phyloP scores from a whole-genome alignment of 331 rosid species.

The Pyrus hybrid region DNA sequence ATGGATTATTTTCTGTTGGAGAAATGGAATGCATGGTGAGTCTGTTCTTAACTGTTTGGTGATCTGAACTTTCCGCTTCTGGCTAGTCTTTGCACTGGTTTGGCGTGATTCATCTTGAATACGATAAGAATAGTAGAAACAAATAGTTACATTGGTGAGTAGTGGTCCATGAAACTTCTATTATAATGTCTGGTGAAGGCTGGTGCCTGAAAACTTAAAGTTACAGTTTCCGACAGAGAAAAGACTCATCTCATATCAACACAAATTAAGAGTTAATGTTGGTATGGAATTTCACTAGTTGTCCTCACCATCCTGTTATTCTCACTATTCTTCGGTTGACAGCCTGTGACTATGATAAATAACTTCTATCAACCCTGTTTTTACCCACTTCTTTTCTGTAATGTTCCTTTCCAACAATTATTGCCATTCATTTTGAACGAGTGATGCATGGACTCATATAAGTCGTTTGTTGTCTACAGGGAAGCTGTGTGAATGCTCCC shows the following conservation, averaged over 20 bases:
- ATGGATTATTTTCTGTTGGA: slow-evolving; percentile 97
- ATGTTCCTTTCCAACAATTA: not conserved
- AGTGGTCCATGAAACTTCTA: not conserved
- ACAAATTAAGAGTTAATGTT: not conserved
- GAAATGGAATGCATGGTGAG: slow-evolving; percentile 99
- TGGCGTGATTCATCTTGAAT: slow-evolving; percentile 7
- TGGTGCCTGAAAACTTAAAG: not conserved
- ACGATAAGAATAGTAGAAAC: not conserved
- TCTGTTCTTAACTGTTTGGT: slow-evolving; percentile 16
- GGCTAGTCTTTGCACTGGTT: not conserved
- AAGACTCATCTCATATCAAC: not conserved
- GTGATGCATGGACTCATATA: slow-evolving; percentile 1
- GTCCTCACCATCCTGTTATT: not conserved
- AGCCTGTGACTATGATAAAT: not conserved
- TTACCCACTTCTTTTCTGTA: not conserved
- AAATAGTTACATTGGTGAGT: not conserved
- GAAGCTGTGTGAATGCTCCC: slow-evolving; percentile 95
- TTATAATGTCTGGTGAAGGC: not conserved
- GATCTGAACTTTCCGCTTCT: slow-evolving; percentile 3
- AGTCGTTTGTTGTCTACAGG: slow-evolving; percentile 46
- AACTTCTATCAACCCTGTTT: not conserved
- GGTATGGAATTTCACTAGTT: not conserved
- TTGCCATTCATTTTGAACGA: not conserved
- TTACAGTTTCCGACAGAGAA: not conserved
- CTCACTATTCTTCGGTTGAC: not conserved